Percentiles rank a stretch among this genome's conserved stretches.
These are phyloP conservation scores for Sarcodon sp. DNA, from an alignment of 768 basidiomycete species.

Conservation along the genomic window DNA sequence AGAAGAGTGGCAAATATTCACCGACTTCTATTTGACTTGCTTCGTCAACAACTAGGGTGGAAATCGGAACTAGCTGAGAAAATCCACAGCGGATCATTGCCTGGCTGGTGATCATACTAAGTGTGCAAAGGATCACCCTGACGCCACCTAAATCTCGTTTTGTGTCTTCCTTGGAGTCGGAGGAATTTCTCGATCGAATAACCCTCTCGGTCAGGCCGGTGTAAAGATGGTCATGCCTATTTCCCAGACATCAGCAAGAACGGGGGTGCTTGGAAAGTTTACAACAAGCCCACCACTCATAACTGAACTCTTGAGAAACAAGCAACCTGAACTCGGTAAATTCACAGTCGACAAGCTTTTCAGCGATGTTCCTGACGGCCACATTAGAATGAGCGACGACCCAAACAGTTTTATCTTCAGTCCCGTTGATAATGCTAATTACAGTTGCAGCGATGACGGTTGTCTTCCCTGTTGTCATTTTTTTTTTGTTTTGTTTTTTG, in stretches of 20 bases:
- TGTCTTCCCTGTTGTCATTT: constrained; percentile 12
- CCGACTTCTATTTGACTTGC: constrained; percentile 16
- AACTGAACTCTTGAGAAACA: constrained; percentile 59
- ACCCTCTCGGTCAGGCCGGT: constrained; percentile 29
- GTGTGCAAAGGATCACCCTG: constrained; percentile 61
- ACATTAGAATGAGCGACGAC: constrained; percentile 79
- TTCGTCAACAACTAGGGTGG: constrained; percentile 23
- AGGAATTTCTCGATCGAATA: constrained; percentile 33
- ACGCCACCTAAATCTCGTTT: constrained; percentile 23
- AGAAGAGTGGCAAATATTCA: constrained; percentile 17
- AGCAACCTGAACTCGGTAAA: constrained; percentile 51
- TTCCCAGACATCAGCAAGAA: constrained; percentile 1
- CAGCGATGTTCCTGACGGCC: constrained; percentile 83
- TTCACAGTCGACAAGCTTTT: constrained; percentile 47
- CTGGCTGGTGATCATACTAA: constrained; percentile 56
- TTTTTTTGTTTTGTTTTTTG: not conserved
- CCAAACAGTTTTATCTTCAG: constrained; percentile 41
- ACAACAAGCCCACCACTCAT: constrained; percentile 38
- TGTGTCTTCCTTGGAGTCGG: constrained; percentile 9
- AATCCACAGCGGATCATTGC: constrained; percentile 7
- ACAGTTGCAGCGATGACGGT: constrained; percentile 21
- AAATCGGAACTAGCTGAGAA: constrained; percentile 14
- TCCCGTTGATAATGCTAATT: constrained; percentile 11
- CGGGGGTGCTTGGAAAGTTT: constrained; percentile 1
- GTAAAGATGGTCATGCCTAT: constrained; percentile 83